These are phyloP conservation scores for Xanthoconium separans DNA, from an alignment of 1,284 basidiomycete genomes.

Conservation along the genomic window DNA sequence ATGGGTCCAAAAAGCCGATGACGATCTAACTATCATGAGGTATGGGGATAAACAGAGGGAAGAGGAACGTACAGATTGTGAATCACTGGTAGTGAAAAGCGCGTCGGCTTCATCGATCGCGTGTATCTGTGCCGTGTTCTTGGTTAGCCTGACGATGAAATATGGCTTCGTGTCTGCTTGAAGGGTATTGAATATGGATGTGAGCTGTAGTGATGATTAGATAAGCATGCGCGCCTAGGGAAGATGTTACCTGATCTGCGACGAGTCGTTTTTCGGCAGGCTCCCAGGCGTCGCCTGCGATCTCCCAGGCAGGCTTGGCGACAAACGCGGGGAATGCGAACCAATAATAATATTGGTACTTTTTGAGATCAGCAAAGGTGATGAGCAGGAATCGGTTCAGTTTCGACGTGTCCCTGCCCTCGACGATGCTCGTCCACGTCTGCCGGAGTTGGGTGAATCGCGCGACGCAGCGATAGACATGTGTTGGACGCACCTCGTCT, in stretches of 20 bases:
- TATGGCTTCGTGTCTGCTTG: constrained; percentile 46
- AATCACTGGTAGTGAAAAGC: constrained; percentile 48
- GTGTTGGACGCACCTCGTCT: constrained; percentile 48
- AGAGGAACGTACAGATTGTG: constrained; percentile 37
- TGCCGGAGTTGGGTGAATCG: constrained; percentile 25
- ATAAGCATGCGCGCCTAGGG: background rate
- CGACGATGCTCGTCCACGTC: constrained; percentile 65
- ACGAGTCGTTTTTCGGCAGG: constrained; percentile 41
- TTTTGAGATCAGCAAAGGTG: constrained; percentile 96
- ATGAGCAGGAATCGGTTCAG: constrained; percentile 86
- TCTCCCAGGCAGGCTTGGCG: constrained; percentile 85
- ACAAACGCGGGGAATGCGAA: constrained; percentile 94
- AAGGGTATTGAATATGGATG: constrained; percentile 50
- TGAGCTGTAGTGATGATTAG: constrained; percentile 38
- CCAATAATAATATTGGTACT: constrained; percentile 98
- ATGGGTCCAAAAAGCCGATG: constrained; percentile 86
- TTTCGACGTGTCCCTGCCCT: constrained; percentile 48
- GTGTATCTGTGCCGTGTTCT: constrained; percentile 40
- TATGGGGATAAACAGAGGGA: background rate
- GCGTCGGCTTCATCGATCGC: constrained; percentile 54
- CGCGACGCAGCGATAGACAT: background rate
- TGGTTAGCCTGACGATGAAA: constrained; percentile 53
- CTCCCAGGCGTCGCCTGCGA: constrained; percentile 53
- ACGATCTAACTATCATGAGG: constrained; percentile 44
- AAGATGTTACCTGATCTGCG: constrained; percentile 14